These are phyloP conservation scores for Chlamydomonas eustigma DNA, from an alignment of 139 green algal genomes.

Conservation along the genomic window DNA sequence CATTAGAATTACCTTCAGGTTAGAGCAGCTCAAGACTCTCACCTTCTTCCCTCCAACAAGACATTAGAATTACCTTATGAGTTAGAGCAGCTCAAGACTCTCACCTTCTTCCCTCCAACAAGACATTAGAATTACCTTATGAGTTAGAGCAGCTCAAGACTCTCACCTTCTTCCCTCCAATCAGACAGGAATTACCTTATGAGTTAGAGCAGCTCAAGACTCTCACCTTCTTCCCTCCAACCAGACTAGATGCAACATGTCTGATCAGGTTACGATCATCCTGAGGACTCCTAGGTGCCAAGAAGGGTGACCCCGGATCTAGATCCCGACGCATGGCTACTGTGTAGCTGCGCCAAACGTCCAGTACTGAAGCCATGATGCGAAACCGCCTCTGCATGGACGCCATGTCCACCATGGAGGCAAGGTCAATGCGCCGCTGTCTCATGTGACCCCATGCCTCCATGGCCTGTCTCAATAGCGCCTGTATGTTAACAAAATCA, in stretches of 20 bases:
- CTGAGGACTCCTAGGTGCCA: constrained; percentile 26
- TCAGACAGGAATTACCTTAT: background rate
- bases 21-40: background rate
- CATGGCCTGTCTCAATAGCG: background rate
- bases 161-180: background rate
- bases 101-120: background rate
- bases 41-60: background rate
- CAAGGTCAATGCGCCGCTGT: background rate
- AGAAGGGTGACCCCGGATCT: constrained; percentile 34
- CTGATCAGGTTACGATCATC: constrained; percentile 31
- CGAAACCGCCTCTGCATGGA: background rate
- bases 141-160: background rate
- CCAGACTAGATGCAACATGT: constrained; percentile 20
- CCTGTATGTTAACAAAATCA: background rate
- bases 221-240: background rate
- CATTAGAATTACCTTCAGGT: background rate
- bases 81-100: background rate
- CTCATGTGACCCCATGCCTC: constrained; percentile 4
- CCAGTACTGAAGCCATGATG: constrained; percentile 19
- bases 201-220: background rate
- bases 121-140: background rate
- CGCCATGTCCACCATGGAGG: constrained; percentile 4
- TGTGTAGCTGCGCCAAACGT: constrained; percentile 34
- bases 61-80: background rate
- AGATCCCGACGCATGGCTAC: constrained; percentile 27